Base-by-base conservation (phyloP, 2,329 filamentous ascomycete genomes). In the Sporothrix variecibatus region DNA sequence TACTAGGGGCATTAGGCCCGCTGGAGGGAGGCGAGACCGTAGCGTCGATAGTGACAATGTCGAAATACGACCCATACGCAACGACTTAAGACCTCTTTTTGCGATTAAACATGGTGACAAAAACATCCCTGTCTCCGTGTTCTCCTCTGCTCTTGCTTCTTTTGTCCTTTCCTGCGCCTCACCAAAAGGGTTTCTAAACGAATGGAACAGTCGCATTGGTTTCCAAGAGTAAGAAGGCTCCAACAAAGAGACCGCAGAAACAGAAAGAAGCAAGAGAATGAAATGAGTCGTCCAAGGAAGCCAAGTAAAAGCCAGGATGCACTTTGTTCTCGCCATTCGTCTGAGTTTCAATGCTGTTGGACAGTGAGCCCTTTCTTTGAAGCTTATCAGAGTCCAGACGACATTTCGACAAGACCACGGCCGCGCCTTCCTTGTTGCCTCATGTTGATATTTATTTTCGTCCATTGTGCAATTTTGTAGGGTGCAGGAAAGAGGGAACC, bases 141-240 rank as follows among this genome's bases (percentile, higher is more conserved):
- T 68, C 23, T 28, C n/a, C 38, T 7, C 4, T 15, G 26, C 28
- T 51, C 12, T 31, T 68, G 7, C 26, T 34, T 51, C 65, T 49
- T 68, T n/a, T 68, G 43, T 51, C 43, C 6, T 34, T 51, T 28
- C 9, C 23, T n/a, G 38, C 23, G 17, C n/a, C 62, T 58, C 51
- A 56, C 23, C 17, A 49, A 28, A 64, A 2, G 23, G 20, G 23
- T 56, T n/a, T 12, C 46, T 69, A 69, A 60, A 46, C 72, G 64
- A 73, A 58, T 73, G 72, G 23, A 51, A 73, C 62, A 23, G 72
- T 73, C 12, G 64, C 49, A 73, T 65, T 46, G n/a, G 53, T 51
- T 46, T 70, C 49, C 20, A 68, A 31, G 31, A 26, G 31, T 34
- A 40, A 31, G 9, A 20, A 11, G 11, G 68, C 31, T 8, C 40